Evolutionary conservation across 2,329 filamentous ascomycete genomes (phyloP).

Genomic region (Fusarium abutilonis): DNA sequence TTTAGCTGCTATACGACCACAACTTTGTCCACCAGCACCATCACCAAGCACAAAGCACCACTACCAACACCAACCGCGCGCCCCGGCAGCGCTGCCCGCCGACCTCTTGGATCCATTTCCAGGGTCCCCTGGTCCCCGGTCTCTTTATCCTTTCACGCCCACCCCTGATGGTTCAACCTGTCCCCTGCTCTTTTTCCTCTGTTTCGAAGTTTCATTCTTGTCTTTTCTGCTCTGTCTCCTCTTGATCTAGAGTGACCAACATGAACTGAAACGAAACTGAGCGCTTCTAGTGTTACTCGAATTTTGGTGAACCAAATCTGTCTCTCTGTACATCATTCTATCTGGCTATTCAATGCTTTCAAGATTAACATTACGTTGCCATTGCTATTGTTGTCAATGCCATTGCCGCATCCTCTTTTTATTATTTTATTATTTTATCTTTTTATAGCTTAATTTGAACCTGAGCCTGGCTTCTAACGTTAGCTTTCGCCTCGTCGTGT

Average conservation of each 20-base stretch:
- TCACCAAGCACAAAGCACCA: not conserved
- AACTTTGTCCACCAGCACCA: slow-evolving; percentile 2
- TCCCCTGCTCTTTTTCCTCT: slow-evolving; percentile 21
- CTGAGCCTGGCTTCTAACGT: slow-evolving; percentile 23
- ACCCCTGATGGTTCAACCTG: slow-evolving; percentile 14
- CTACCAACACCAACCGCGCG: slow-evolving; percentile 38
- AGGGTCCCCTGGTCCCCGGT: slow-evolving; percentile 32
- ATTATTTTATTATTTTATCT: too few species aligned
- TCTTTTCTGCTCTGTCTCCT: slow-evolving; percentile 1
- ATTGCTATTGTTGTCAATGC: not conserved
- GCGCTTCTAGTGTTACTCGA: slow-evolving; percentile 35
- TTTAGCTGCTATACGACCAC: slow-evolving; percentile 17
- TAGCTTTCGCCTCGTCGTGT: slow-evolving; percentile 34
- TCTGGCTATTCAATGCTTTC: slow-evolving; percentile 24
- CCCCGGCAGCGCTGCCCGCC: slow-evolving; percentile 32
- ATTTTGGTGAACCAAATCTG: slow-evolving; percentile 2
- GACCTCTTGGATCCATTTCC: slow-evolving; percentile 24
- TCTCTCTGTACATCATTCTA: not conserved
- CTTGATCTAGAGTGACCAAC: slow-evolving; percentile 11
- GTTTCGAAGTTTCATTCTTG: slow-evolving; percentile 25
- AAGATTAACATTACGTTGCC: slow-evolving; percentile 29
- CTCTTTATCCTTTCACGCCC: slow-evolving; percentile 26
- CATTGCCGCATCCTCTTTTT: slow-evolving; percentile 40
- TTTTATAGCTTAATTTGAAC: slow-evolving; percentile 29
- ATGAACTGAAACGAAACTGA: slow-evolving; percentile 30